These are phyloP conservation scores for Acaromyces ingoldii DNA, from an alignment of 1,284 basidiomycete genomes.

Conservation along the genomic window DNA sequence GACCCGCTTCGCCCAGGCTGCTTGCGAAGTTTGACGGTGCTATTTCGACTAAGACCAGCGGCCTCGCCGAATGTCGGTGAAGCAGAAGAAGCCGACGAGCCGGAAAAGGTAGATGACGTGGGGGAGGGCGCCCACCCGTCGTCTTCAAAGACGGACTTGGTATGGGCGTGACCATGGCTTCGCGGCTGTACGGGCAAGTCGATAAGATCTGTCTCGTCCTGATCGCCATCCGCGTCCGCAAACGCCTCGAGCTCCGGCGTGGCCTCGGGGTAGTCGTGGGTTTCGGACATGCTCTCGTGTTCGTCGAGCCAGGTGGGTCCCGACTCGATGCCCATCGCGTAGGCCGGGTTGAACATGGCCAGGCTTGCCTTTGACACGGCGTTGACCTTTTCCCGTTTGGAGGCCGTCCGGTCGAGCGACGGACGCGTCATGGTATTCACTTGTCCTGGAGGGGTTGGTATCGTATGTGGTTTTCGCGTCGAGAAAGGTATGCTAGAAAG, in stretches of 20 bases:
- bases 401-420: background rate
- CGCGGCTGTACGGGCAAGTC: background rate
- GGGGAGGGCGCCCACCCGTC: background rate
- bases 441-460: background rate
- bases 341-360: conserved; percentile 40
- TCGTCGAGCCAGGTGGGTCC: conserved; percentile 20
- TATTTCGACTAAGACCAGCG: background rate
- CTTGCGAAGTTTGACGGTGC: background rate
- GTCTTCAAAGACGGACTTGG: background rate
- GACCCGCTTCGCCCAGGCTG: too few species aligned
- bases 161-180: background rate
- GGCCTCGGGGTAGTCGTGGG: conserved; percentile 2
- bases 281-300: background rate
- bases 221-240: conserved; percentile 10
- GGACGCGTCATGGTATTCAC: too few species aligned
- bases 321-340: conserved; percentile 45
- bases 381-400: conserved; percentile 36
- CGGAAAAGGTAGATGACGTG: background rate
- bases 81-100: background rate
- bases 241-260: conserved; percentile 43
- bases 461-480: too few species aligned
- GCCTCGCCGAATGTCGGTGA: background rate
- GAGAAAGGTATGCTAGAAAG: too few species aligned
- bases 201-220: too few species aligned
- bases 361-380: conserved; percentile 43